Evolutionary conservation across 495 filamentous ascomycete species (phyloP), one percentile per base, ranked within the genome.

Genomic region (Hypoxylon lienhwacheense): DNA sequence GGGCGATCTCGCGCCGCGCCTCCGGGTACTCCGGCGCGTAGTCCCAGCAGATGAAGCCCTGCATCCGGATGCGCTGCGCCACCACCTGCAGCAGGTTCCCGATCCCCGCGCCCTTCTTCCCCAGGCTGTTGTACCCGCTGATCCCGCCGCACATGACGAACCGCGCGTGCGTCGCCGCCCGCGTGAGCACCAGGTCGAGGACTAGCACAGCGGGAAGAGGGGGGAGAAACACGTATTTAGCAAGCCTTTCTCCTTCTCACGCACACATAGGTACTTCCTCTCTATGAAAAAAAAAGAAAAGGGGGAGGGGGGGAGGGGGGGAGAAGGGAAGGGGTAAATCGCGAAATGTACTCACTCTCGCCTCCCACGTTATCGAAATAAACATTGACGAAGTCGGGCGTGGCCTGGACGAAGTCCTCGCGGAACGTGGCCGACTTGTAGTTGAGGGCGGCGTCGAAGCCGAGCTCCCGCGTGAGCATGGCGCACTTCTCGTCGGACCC

Each of bases 391-490:
- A 70, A 82, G 0, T 79, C 51, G 1, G 83, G 81, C 12, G 85
- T 87, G 7, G 74, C 83, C 55, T 74, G 72, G 46, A 59, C 69
- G 32, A 89, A 75, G 40, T 86, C 77, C 41, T 77, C 46, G 44
- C 66, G 65, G 55, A 88, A 91, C 5, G 69, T 66, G 0, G 71
- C 44, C 34, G 67, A 70, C 67, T 86, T 86, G 69, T 88, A 89
- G 71, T 88, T 86, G 50, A 89, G 49, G 33, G 82, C 85, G 16
- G 78, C 70, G 67, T 89, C 84, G 32, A 81, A 84, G 0, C 85
- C 85, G 7, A 87, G 67, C 47, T 72, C 74, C 57, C 83, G 73
- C 10, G 64, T 71, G 25, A 86, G 76, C 76, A 82, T 82, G 43
- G 66, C 59, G 59, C 83, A 85, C 66, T 88, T 88, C 20, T 82